Conservation (phyloP, 2,329 filamentous ascomycete genomes). For the Biscogniauxia sp. region DNA sequence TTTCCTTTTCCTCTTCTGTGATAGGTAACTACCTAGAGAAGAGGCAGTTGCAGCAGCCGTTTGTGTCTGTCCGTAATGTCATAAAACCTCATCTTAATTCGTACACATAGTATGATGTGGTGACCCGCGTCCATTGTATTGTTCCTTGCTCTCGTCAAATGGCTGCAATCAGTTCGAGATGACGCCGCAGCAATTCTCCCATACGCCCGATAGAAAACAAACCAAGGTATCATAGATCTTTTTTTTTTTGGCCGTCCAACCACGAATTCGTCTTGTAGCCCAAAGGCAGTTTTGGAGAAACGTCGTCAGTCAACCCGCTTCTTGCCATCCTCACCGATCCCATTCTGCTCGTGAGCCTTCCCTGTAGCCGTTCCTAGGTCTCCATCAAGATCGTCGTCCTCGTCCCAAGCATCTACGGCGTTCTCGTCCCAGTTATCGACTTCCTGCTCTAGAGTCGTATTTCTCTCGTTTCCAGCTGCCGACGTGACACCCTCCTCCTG, state of each 20-base stretch:
- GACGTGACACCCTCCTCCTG: conserved; percentile 61
- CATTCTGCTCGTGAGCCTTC: conserved; percentile 27
- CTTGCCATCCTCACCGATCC: conserved; percentile 29
- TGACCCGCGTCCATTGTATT: conserved; percentile 7
- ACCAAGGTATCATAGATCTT: conserved; percentile 26
- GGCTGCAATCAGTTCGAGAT: neutral
- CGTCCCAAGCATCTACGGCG: conserved; percentile 56
- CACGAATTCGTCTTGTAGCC: conserved; percentile 12
- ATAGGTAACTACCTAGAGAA: neutral
- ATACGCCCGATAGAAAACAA: conserved; percentile 23
- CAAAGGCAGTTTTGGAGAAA: neutral
- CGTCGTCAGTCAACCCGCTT: conserved; percentile 34
- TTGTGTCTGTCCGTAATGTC: conserved; percentile 7
- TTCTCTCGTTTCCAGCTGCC: conserved; percentile 26
- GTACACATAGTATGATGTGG: conserved; percentile 18
- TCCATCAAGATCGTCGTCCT: conserved; percentile 42
- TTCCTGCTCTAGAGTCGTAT: conserved; percentile 67
- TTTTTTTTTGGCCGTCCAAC: conserved; percentile 17
- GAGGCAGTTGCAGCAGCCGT: conserved; percentile 1
- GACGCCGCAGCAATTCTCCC: conserved; percentile 12
- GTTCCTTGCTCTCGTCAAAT: conserved; percentile 5
- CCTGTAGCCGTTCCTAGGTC: conserved; percentile 25
- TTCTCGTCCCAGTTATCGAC: conserved; percentile 96
- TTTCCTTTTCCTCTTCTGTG: no score
- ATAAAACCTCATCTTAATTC: conserved; percentile 18